Evolutionary conservation across 495 filamentous ascomycete genomes (phyloP).

Genomic region (Darksidea phi): DNA sequence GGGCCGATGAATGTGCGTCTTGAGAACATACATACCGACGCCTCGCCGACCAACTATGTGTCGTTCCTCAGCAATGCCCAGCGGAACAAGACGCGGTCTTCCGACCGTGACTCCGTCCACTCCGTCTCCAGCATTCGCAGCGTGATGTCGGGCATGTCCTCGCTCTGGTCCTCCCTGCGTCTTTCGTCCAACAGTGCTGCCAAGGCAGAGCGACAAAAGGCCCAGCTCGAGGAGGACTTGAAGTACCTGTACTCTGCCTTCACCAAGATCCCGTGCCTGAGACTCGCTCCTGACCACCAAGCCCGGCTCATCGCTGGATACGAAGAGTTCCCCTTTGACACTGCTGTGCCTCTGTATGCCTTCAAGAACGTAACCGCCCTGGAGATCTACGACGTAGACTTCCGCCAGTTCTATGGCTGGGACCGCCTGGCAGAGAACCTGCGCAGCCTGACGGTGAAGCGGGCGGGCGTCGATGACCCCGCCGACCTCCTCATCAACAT

Average conservation of each 20-base stretch:
- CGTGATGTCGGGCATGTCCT: constrained; percentile 93
- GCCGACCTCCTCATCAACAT: constrained; percentile 86
- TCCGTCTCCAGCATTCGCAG: constrained; percentile 96
- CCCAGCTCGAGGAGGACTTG: constrained; percentile 76
- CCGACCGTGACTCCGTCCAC: constrained; percentile 85
- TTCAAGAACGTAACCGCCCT: constrained; percentile 95
- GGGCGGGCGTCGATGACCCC: constrained; percentile 83
- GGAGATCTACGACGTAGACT: constrained; percentile 93
- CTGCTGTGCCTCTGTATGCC: constrained; percentile 87
- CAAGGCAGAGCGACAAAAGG: constrained; percentile 82
- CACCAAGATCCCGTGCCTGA: constrained; percentile 93
- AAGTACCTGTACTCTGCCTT: constrained; percentile 98
- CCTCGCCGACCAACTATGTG: constrained; percentile 86
- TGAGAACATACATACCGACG: constrained; percentile 89
- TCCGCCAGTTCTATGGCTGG: constrained; percentile 96
- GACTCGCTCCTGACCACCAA: constrained; percentile 83
- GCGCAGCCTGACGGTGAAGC: constrained; percentile 82
- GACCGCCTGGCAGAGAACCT: constrained; percentile 89
- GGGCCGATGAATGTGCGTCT: constrained; percentile 94
- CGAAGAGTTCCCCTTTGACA: constrained; percentile 98
- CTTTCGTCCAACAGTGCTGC: constrained; percentile 71
- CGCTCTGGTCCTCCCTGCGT: constrained; percentile 85
- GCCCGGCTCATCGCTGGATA: constrained; percentile 85
- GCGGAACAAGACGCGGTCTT: constrained; percentile 68
- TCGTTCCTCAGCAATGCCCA: constrained; percentile 86